Evolutionary conservation across 1,139 yeast species (phyloP).

Genomic region (Zygoascus hellenicus): DNA sequence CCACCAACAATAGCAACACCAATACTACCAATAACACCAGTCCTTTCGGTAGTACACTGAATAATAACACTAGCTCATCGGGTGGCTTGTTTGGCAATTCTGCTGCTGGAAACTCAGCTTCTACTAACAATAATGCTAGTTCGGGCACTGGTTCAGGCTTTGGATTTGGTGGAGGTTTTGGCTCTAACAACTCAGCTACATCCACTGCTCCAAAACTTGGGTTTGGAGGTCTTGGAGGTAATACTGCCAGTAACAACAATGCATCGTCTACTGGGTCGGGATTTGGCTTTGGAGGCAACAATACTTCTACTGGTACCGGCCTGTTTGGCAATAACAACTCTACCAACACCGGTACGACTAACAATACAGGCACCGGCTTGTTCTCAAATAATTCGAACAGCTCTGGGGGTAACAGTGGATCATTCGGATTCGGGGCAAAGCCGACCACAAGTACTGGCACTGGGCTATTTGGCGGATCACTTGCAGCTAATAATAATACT

Average conservation of each 20-base stretch:
- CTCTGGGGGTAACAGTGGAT: too few species aligned
- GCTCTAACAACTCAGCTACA: slow-evolving; percentile 2
- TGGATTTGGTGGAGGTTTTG: slow-evolving; percentile 6
- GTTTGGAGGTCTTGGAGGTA: slow-evolving; percentile 30
- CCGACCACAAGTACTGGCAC: slow-evolving; percentile 12
- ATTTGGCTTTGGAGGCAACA: slow-evolving; percentile 13
- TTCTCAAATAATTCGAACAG: slow-evolving; percentile 14
- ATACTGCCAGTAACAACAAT: slow-evolving; percentile 37
- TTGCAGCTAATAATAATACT: slow-evolving; percentile 2
- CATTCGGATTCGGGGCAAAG: background rate
- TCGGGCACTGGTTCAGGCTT: slow-evolving; percentile 1
- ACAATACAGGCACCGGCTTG: slow-evolving; percentile 15
- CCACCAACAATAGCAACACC: background rate
- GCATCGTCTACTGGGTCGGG: slow-evolving; percentile 23
- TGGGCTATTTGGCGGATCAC: slow-evolving; percentile 32
- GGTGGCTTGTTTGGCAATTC: slow-evolving; percentile 19
- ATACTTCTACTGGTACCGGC: slow-evolving; percentile 3
- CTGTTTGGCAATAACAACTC: slow-evolving; percentile 15
- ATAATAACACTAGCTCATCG: slow-evolving; percentile 12
- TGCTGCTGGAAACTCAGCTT: slow-evolving; percentile 8
- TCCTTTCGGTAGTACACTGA: slow-evolving; percentile 26
- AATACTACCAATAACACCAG: slow-evolving; percentile 20
- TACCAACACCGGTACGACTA: slow-evolving; percentile 15
- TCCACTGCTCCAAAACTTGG: slow-evolving; percentile 2
- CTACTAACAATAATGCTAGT: slow-evolving; percentile 1